Base-by-base conservation (phyloP, 352 stramenopile species). In the Pythium apleroticum region DNA sequence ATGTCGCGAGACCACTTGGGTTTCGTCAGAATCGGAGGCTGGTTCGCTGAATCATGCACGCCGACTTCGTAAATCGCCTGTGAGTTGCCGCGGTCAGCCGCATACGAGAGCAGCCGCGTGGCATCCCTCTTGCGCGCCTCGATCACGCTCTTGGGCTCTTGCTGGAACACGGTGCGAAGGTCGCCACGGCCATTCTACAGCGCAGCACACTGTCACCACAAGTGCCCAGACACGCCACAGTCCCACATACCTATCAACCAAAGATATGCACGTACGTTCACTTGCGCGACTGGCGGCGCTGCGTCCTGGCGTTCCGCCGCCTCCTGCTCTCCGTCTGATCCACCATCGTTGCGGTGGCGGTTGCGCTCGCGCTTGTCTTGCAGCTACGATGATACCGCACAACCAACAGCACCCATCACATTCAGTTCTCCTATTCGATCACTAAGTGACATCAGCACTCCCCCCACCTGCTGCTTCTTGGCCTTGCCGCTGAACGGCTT, bases 401-500 rank as follows among this genome's bases (percentile, higher is more conserved):
- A 20, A 46, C 35, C 27, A 39, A 52, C 9, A 45, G 41, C 41
- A 52, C 43, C 25, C n/a, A n/a, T 22, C 4, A 22, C 24, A 54
- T 7, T 27, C 20, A 52, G 46, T 10, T 6, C 20, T n/a, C 24
- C 12, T 35, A 54, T 30, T 22, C 22, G 22, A 19, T 35, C 3
- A 31, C n/a, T 33, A 19, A 6, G 12, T 10, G 30, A 9, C 10
- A 12, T 10, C 35, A 41, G 2, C 20, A 28, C 55, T 54, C 6
- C 25, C 14, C 46, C 14, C 30, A 35, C 84, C 79, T 95, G 86
- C 63, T 92, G 83, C 75, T 95, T 95, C 81, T 95, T 95, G 63
- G 83, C 84, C 61, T 95, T 95, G 66, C 83, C 84, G 59, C 84
- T 93, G 61, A 95, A 95, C n/a, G 84, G 86, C 72, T 86, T 93